Conservation (phyloP, 768 basidiomycete genomes). For the Mycena venus region DNA sequence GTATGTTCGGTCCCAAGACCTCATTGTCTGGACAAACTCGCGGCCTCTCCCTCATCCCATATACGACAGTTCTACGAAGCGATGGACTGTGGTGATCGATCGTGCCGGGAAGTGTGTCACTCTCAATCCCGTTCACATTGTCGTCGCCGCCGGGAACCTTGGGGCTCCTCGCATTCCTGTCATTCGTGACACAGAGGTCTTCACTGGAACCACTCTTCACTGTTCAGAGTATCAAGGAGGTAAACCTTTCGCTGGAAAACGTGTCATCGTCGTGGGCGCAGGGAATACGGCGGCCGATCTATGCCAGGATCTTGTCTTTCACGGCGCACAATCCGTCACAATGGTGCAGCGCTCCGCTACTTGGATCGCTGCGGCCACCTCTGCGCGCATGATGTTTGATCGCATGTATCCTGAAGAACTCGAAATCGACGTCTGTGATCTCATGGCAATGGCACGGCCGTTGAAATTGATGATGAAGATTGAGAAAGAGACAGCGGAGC, state of each 20-base stretch:
- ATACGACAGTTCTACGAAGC: constrained; percentile 46
- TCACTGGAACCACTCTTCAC: constrained; percentile 49
- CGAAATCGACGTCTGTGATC: constrained; percentile 40
- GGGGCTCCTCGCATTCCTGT: constrained; percentile 51
- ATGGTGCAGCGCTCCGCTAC: constrained; percentile 60
- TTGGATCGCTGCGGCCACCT: constrained; percentile 40
- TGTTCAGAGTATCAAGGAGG: constrained; percentile 47
- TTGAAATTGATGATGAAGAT: constrained; percentile 6
- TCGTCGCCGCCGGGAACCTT: constrained; percentile 53
- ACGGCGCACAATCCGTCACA: constrained; percentile 50
- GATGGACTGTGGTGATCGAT: constrained; percentile 52
- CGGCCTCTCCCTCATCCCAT: constrained; percentile 44
- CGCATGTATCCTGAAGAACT: constrained; percentile 34
- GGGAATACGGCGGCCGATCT: constrained; percentile 56
- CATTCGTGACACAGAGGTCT: constrained; percentile 39
- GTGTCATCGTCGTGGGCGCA: constrained; percentile 56
- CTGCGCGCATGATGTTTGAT: constrained; percentile 1
- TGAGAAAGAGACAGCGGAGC: constrained; percentile 17
- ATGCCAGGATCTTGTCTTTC: constrained; percentile 50
- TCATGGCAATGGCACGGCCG: constrained; percentile 32
- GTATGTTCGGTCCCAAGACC: constrained; percentile 55
- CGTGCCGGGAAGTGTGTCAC: constrained; percentile 43
- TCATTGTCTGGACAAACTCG: constrained; percentile 58
- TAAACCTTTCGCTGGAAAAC: constrained; percentile 45
- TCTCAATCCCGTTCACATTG: constrained; percentile 54